Base-by-base conservation (phyloP, 345 rosid species). In the Raphanus raphanistrum region DNA sequence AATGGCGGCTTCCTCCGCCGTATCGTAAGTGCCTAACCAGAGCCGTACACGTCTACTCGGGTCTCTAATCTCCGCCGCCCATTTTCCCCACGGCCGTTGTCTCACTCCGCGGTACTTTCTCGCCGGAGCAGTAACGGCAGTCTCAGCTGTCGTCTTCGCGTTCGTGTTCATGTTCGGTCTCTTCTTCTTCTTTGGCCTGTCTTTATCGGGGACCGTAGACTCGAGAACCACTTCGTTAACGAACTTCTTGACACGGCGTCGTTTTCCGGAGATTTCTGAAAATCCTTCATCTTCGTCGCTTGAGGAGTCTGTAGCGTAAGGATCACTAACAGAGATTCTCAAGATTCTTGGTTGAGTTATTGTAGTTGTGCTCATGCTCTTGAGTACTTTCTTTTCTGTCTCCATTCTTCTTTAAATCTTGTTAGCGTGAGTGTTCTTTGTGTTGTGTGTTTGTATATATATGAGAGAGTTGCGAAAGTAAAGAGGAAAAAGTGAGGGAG, bases 61-160 rank as follows among this genome's bases (percentile, higher is more conserved):
- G 79, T 95, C 99, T 75, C 99, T 90, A 27, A 95, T 95, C 88
- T 95, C 99, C 21, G 99, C 99, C 66, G 99, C 99, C 97, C 98
- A 95, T 83, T 92, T 95, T 0, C 99, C 99, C 99, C 99, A 95
- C 0, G 99, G 99, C 50, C 99, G 64, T 80, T 87, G 99, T 61
- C 99, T 80, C 17, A 95, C 99, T 0, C 99, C 99, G 7, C 99
- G 81, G 65, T 78, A 92, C 87, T 90, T 95, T 80, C 79, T 90
- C 43, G 73, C 80, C 41, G 76, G 60, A 21, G 16, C 21, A 31
- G 45, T 4, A 60, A 11, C 29, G n/a, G 43, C 13, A 63, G 35
- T 1, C 3, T 27, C 5, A 6, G 38, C 52, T 2, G 32, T 77
- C 21, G 58, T 29, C 50, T 27, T 28, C 31, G 31, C 2, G 31